Evolutionary conservation across 139 green algal species (phyloP).

Genomic region (Yamagishiella unicocca): DNA sequence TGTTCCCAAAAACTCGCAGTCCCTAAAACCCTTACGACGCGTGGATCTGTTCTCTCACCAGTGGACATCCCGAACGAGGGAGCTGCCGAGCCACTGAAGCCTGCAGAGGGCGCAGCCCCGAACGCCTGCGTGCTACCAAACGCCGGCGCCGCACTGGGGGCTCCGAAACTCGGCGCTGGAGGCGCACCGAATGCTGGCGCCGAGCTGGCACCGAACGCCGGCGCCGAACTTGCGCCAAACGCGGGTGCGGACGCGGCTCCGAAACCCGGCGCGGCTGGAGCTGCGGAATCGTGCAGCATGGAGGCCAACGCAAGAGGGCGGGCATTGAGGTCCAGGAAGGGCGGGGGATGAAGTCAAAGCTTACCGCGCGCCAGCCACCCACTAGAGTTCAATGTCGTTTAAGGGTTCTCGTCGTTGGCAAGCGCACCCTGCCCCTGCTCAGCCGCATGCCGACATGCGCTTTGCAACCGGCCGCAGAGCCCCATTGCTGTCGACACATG

Average conservation of each 20-base stretch:
- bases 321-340: too few relatives aligned
- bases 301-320: too few relatives aligned
- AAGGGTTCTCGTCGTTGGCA: too few relatives aligned
- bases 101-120: too few relatives aligned
- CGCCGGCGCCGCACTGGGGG: neutral
- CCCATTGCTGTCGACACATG: too few relatives aligned
- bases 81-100: neutral
- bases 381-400: too few relatives aligned
- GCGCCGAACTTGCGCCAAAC: slow-evolving; percentile 2
- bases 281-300: too few relatives aligned
- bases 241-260: neutral
- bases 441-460: too few relatives aligned
- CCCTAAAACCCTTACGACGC: neutral
- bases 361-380: too few relatives aligned
- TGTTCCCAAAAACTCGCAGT: neutral
- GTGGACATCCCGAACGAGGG: neutral
- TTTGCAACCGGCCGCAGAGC: too few relatives aligned
- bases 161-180: neutral
- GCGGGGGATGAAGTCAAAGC: too few relatives aligned
- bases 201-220: neutral
- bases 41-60: neutral
- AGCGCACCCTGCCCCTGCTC: too few relatives aligned
- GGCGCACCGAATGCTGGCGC: neutral
- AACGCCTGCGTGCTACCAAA: neutral
- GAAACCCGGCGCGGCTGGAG: neutral